Percentiles rank a stretch among this genome's conserved stretches.
Conservation (phyloP, 2,329 filamentous ascomycete species). For the Aspergillus sojae region DNA sequence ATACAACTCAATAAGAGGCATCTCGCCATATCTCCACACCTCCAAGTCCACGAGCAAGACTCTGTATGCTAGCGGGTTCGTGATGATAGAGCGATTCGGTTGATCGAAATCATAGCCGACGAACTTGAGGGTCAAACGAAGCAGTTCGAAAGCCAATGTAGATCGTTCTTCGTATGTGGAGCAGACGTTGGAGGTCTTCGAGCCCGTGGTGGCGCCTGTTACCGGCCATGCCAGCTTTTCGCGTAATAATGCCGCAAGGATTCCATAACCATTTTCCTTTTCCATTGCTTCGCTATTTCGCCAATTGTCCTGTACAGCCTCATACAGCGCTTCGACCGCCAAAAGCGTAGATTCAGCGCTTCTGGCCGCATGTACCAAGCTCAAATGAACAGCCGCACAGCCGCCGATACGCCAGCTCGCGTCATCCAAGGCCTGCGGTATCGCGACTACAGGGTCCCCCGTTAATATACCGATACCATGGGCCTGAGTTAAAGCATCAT, state of each 20-base stretch:
- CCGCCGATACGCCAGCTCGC: constrained; percentile 92
- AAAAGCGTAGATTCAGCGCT: constrained; percentile 71
- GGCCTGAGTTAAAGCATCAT: constrained; percentile 79
- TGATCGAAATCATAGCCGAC: constrained; percentile 82
- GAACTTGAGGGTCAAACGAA: constrained; percentile 79
- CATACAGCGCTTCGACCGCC: constrained; percentile 80
- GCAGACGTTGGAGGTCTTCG: constrained; percentile 42
- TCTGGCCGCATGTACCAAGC: constrained; percentile 76
- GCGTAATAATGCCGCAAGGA: constrained; percentile 79
- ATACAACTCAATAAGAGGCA: constrained; percentile 81
- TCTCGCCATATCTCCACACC: constrained; percentile 81
- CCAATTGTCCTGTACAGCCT: constrained; percentile 88
- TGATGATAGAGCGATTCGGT: constrained; percentile 86
- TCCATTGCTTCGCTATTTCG: constrained; percentile 98
- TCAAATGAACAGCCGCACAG: constrained; percentile 81
- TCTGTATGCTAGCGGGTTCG: constrained; percentile 92
- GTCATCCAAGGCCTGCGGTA: constrained; percentile 86
- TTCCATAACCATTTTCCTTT: constrained; percentile 88
- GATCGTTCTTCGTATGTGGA: constrained; percentile 52
- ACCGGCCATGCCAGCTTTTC: constrained; percentile 66
- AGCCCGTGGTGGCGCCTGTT: constrained; percentile 41
- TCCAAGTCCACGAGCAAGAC: constrained; percentile 90
- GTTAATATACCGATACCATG: constrained; percentile 82
- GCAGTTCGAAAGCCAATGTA: constrained; percentile 60
- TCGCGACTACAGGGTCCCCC: constrained; percentile 77